Conservation (phyloP, 768 basidiomycete species). For the Fomitopsis pulvina region DNA sequence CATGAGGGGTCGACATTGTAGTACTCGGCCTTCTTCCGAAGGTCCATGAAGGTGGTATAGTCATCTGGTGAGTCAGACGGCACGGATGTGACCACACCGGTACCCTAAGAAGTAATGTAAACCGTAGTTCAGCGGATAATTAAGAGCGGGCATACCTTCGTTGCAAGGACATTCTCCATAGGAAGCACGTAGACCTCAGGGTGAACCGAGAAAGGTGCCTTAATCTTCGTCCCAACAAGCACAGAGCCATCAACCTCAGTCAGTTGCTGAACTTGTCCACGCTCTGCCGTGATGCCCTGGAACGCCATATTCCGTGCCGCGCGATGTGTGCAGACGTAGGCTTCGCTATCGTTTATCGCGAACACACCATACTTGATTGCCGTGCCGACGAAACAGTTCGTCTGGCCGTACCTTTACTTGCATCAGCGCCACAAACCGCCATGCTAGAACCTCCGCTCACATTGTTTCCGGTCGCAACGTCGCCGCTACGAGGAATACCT, state of each 20-base stretch:
- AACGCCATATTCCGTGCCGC: slow-evolving; percentile 97
- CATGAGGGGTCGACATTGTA: slow-evolving; percentile 92
- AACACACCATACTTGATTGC: slow-evolving; percentile 89
- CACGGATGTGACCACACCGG: slow-evolving; percentile 96
- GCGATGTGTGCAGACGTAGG: slow-evolving; percentile 83
- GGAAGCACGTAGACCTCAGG: slow-evolving; percentile 92
- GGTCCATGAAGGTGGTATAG: slow-evolving; percentile 80
- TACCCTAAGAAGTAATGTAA: slow-evolving; percentile 48
- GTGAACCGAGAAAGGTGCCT: slow-evolving; percentile 76
- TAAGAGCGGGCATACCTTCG: slow-evolving; percentile 49
- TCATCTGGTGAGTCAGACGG: slow-evolving; percentile 99
- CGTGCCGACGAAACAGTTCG: slow-evolving; percentile 94
- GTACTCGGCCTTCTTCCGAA: slow-evolving; percentile 93
- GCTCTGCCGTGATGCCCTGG: slow-evolving; percentile 74
- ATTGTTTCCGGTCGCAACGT: slow-evolving; percentile 96
- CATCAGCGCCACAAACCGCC: background rate
- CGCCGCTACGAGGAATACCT: slow-evolving; percentile 90
- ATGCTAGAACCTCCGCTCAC: too few species aligned
- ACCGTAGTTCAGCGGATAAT: background rate
- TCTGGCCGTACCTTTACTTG: slow-evolving; percentile 82
- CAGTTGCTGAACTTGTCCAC: slow-evolving; percentile 69
- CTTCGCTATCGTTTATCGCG: slow-evolving; percentile 79
- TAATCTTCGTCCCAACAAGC: slow-evolving; percentile 84
- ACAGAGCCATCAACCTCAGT: slow-evolving; percentile 72
- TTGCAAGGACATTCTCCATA: slow-evolving; percentile 98